A percentile compares a stretch with the other conserved stretches of the same genome.
phyloP scores from a whole-genome alignment of 169 alveolate genomes.

The Toxoplasma gondii region DNA sequence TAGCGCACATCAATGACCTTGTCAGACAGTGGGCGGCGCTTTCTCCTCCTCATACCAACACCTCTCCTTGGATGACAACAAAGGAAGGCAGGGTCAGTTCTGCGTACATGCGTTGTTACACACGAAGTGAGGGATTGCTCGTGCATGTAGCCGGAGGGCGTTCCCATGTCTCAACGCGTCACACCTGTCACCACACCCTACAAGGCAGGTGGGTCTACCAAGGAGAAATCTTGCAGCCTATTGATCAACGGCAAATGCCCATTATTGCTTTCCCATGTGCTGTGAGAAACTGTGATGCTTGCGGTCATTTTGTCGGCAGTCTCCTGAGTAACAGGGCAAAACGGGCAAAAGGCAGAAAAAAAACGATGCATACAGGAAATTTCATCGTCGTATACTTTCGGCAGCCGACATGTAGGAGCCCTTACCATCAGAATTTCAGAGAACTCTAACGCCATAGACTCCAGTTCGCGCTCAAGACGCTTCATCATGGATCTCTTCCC shows the following conservation, averaged over 20 bases:
- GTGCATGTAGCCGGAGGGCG: no score
- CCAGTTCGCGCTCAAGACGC: constrained; percentile 34
- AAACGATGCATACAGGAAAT: no score
- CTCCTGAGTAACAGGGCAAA: background rate
- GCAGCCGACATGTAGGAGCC: background rate
- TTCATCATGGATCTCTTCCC: constrained; percentile 21
- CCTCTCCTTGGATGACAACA: no score
- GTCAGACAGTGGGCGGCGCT: no score
- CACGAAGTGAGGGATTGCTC: no score
- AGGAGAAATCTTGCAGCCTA: constrained; percentile 29
- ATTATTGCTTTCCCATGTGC: constrained; percentile 6
- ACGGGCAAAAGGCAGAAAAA: background rate
- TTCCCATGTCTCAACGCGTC: no score
- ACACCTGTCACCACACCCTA: background rate
- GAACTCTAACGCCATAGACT: constrained; percentile 24
- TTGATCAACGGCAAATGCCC: background rate
- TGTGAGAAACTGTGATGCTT: constrained; percentile 14
- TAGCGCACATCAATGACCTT: no score
- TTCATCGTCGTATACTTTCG: no score
- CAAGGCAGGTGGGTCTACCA: constrained; percentile 9
- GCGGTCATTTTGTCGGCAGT: constrained; percentile 23
- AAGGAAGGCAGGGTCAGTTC: no score
- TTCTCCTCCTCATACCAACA: no score
- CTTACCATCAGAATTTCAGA: constrained; percentile 31
- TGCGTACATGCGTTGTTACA: no score